phyloP scores from a whole-genome alignment of 108 stramenopile genomes.

The Seminavis robusta region DNA sequence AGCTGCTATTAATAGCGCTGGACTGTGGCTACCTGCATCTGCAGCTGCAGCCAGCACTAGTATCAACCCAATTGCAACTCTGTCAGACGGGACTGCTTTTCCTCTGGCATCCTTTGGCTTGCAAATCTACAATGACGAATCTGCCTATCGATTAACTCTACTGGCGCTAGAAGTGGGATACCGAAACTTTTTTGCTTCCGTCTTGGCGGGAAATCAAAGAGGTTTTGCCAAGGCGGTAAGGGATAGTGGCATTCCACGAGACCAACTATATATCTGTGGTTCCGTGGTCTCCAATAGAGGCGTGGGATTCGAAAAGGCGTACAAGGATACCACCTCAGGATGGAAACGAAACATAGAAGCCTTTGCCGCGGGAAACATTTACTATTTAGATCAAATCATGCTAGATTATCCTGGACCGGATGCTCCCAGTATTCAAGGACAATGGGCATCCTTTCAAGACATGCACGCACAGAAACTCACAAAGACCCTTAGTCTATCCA shows the following conservation, averaged over 20 bases:
- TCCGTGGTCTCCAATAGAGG: slow-evolving; percentile 69
- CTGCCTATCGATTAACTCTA: slow-evolving; percentile 67
- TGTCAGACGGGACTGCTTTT: slow-evolving; percentile 42
- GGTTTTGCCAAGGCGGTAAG: slow-evolving; percentile 70
- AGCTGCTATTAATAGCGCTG: too few species aligned
- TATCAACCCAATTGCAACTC: slow-evolving; percentile 17
- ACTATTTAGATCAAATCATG: slow-evolving; percentile 79
- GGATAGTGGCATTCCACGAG: slow-evolving; percentile 58
- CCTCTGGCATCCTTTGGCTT: slow-evolving; percentile 71
- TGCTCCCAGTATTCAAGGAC: slow-evolving; percentile 65
- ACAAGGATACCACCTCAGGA: slow-evolving; percentile 57
- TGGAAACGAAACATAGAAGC: slow-evolving; percentile 65
- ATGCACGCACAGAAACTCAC: slow-evolving; percentile 52
- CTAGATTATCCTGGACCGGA: slow-evolving; percentile 80
- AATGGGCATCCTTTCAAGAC: slow-evolving; percentile 70
- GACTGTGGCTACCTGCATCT: too few species aligned
- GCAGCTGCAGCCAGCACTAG: not conserved
- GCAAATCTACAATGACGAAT: slow-evolving; percentile 70
- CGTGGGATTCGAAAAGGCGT: slow-evolving; percentile 50
- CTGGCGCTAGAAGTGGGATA: slow-evolving; percentile 68
- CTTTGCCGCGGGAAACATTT: slow-evolving; percentile 55
- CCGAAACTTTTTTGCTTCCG: slow-evolving; percentile 76
- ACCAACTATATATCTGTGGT: slow-evolving; percentile 73
- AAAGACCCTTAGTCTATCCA: slow-evolving; percentile 61
- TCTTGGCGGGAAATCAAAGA: slow-evolving; percentile 73